A percentile compares a stretch with the other conserved stretches of the same genome.
These are phyloP conservation scores for Ogataea siamensis DNA, from an alignment of 805 yeast species.

Conservation along the genomic window DNA sequence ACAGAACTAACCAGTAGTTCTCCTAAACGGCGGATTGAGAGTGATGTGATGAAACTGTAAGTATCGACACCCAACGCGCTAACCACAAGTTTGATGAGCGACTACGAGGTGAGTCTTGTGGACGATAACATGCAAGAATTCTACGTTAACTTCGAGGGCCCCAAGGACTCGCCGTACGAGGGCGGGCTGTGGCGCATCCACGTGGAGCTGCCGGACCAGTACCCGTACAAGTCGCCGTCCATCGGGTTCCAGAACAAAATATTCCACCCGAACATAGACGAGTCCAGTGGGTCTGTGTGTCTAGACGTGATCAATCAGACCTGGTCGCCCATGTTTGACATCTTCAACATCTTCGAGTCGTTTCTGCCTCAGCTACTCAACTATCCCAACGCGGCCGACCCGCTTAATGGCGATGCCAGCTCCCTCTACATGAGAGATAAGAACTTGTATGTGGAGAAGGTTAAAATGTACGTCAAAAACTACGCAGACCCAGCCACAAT, in stretches of 20 bases:
- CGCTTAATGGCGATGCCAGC: constrained; percentile 88
- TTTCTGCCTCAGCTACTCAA: constrained; percentile 88
- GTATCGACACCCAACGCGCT: constrained; percentile 29
- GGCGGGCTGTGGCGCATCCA: constrained; percentile 89
- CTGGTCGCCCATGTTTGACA: constrained; percentile 97
- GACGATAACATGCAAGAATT: constrained; percentile 87
- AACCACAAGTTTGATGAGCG: constrained; percentile 69
- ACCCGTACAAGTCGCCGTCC: constrained; percentile 94
- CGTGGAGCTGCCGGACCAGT: constrained; percentile 92
- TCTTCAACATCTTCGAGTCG: constrained; percentile 85
- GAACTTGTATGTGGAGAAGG: constrained; percentile 61
- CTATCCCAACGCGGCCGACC: constrained; percentile 94
- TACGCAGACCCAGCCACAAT: constrained; percentile 52
- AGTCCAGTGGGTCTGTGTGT: constrained; percentile 86
- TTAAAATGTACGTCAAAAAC: constrained; percentile 67
- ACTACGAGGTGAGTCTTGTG: constrained; percentile 79
- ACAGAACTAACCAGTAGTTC: constrained; percentile 40
- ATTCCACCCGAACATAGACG: constrained; percentile 94
- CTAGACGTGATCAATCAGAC: constrained; percentile 95
- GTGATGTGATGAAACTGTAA: constrained; percentile 92
- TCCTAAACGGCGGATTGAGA: constrained; percentile 79
- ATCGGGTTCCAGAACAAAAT: constrained; percentile 91
- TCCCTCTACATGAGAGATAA: constrained; percentile 70
- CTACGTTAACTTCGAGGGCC: constrained; percentile 82
- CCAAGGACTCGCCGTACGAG: constrained; percentile 81